Evolutionary conservation across 371 early-diverging fungal species (phyloP).

Genomic region (Nematocida ironsii): DNA sequence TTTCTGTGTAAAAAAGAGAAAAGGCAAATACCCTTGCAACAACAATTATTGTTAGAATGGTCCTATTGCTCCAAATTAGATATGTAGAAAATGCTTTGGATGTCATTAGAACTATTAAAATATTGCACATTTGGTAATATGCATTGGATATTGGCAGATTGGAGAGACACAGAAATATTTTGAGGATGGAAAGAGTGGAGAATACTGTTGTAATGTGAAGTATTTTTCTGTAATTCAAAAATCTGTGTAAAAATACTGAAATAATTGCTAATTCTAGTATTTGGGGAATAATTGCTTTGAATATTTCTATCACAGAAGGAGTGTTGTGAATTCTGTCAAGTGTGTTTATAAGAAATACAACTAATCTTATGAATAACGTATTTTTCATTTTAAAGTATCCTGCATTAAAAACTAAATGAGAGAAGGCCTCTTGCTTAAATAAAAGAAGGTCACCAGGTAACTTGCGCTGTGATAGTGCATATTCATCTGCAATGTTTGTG

Average conservation of each 20-base stretch:
- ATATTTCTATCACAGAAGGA: background rate
- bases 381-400: background rate
- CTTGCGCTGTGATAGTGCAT: background rate
- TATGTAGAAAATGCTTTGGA: slow-evolving; percentile 6
- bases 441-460: slow-evolving; percentile 25
- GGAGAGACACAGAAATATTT: background rate
- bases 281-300: background rate
- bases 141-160: background rate
- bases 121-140: slow-evolving; percentile 35
- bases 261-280: background rate
- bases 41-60: background rate
- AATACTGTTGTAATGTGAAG: slow-evolving; percentile 5
- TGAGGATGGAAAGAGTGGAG: slow-evolving; percentile 2
- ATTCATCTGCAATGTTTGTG: slow-evolving; percentile 40
- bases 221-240: background rate
- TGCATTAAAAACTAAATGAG: slow-evolving; percentile 24
- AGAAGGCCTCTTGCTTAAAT: slow-evolving; percentile 34
- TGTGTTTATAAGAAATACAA: slow-evolving; percentile 7
- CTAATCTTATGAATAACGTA: background rate
- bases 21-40: background rate
- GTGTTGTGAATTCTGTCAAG: background rate
- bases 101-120: background rate
- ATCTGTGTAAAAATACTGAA: background rate
- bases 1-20: background rate
- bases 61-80: background rate